Percentiles rank a stretch among this genome's conserved stretches.
Evolutionary conservation across 2,329 filamentous ascomycete species (phyloP).

Genomic region (Bipolaris sorokiniana): DNA sequence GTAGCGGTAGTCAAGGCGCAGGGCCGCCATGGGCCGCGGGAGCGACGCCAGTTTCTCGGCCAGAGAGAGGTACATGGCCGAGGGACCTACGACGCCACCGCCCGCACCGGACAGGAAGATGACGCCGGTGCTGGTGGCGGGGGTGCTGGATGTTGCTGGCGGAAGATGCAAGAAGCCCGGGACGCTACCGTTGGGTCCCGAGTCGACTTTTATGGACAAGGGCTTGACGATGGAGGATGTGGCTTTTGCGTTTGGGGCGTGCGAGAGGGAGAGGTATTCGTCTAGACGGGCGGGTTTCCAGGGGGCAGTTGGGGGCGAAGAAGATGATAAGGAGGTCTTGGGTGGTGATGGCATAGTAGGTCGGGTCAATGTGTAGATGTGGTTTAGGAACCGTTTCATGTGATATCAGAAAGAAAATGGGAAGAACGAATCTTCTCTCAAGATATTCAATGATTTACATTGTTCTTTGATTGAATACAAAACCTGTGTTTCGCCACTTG

Average conservation of each 20-base stretch:
- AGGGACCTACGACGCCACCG: constrained; percentile 3
- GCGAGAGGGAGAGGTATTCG: constrained; percentile 2
- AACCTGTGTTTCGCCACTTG: not conserved
- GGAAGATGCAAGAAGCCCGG: constrained; percentile 7
- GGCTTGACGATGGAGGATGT: constrained; percentile 3
- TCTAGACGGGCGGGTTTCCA: not conserved
- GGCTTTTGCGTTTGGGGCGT: not conserved
- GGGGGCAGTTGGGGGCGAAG: not conserved
- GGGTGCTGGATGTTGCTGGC: not conserved
- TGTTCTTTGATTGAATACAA: not conserved
- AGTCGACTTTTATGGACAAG: not conserved
- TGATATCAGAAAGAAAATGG: not conserved
- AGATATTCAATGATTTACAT: too few species aligned
- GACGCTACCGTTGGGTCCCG: constrained; percentile 1
- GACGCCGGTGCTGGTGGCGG: not conserved
- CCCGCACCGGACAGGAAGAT: constrained; percentile 5
- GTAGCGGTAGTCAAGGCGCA: constrained; percentile 8
- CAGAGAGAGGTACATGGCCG: constrained; percentile 1
- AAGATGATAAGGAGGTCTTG: constrained; percentile 1
- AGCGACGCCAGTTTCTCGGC: constrained; percentile 3
- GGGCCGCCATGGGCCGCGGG: not conserved
- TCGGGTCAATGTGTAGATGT: not conserved
- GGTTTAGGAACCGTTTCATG: constrained; percentile 3
- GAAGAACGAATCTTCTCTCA: too few species aligned
- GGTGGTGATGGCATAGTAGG: not conserved